Base-by-base conservation (phyloP, 768 basidiomycete genomes). In the Trametes gibbosa region DNA sequence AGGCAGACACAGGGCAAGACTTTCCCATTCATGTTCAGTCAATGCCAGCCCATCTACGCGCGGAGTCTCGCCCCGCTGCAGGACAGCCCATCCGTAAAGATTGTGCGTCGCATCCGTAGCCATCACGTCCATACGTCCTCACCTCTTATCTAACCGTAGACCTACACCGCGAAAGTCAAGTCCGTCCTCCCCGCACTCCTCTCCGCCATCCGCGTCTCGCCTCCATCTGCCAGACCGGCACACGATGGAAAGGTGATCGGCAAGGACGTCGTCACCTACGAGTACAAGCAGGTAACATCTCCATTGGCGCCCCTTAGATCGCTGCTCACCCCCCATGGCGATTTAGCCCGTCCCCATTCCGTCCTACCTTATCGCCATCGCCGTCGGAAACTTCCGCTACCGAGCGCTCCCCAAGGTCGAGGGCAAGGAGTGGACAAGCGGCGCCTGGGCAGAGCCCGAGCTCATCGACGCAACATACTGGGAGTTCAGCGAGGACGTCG, bases 401-500 rank as follows among this genome's bases (percentile, higher is more conserved):
- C 83, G 77, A 12, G 67, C 84, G 0, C 92, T 95, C 69, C 74
- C 80, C 3, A 72, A 75, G 32, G 73, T 80, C 10, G 72, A 81
- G 35, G 89, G 85, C 17, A 87, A 82, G 63, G 68, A 77, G n/a
- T 93, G 96, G 91, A 85, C 75, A 16, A 86, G 80, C 14, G 95
- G 95, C 1, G 81, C 95, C 5, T 98, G 95, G 95, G 85, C 93
- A 1, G 94, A 98, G 73, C 94, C 94, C 0, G 85, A 88, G 65
- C 70, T 87, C 29, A 81, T 97, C 59, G 86, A 92, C 0, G 80
- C 77, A 2, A 84, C 88, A 0, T 89, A 84, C 66, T 88, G 89
- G 84, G 95, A 98, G 70, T 98, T 98, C 68, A 84, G 81, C 59
- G 85, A 89, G 61, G 93, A 97, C 68, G 93, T 92, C 2, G 82